A percentile compares a stretch with the other conserved stretches of the same genome.
phyloP scores from a whole-genome alignment of 163 green algal species.

The Scenedesmus sp. region DNA sequence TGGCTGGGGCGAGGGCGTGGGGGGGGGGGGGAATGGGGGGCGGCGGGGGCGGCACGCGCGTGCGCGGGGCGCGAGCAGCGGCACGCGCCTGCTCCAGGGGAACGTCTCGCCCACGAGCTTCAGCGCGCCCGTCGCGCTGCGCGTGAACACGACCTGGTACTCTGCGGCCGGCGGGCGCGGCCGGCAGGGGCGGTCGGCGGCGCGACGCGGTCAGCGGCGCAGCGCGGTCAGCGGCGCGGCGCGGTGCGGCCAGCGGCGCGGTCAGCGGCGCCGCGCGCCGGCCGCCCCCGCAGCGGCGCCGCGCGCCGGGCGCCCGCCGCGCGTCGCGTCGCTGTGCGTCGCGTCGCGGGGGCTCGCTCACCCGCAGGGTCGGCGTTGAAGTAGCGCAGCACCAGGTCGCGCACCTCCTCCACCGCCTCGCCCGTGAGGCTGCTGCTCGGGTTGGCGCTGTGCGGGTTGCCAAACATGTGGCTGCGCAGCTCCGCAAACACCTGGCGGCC shows the following conservation, averaged over 20 bases:
- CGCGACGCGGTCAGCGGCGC: too few relatives aligned
- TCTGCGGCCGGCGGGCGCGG: constrained; percentile 42
- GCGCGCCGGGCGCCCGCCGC: too few relatives aligned
- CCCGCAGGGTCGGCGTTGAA: constrained; percentile 70
- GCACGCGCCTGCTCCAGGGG: constrained; percentile 63
- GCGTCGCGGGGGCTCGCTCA: too few relatives aligned
- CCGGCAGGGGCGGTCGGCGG: background rate
- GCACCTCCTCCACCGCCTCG: constrained; percentile 48
- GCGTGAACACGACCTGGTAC: constrained; percentile 83
- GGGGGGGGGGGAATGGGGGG: background rate
- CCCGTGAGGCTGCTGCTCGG: constrained; percentile 60
- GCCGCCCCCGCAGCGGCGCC: too few relatives aligned
- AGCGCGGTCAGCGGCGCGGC: too few relatives aligned
- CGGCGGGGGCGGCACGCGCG: background rate
- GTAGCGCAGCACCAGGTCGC: constrained; percentile 50
- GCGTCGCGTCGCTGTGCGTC: too few relatives aligned
- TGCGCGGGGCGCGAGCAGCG: too few relatives aligned
- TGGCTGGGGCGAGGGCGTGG: too few relatives aligned
- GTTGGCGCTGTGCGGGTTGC: constrained; percentile 78
- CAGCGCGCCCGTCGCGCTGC: constrained; percentile 77
- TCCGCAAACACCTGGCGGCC: constrained; percentile 62
- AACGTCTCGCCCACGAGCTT: constrained; percentile 86
- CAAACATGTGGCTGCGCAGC: constrained; percentile 68
- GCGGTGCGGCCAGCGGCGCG: too few relatives aligned
- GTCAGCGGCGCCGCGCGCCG: too few relatives aligned